A percentile compares a stretch with the other conserved stretches of the same genome.
phyloP scores from a whole-genome alignment of 495 filamentous ascomycete species.

The Daldinia childiae region DNA sequence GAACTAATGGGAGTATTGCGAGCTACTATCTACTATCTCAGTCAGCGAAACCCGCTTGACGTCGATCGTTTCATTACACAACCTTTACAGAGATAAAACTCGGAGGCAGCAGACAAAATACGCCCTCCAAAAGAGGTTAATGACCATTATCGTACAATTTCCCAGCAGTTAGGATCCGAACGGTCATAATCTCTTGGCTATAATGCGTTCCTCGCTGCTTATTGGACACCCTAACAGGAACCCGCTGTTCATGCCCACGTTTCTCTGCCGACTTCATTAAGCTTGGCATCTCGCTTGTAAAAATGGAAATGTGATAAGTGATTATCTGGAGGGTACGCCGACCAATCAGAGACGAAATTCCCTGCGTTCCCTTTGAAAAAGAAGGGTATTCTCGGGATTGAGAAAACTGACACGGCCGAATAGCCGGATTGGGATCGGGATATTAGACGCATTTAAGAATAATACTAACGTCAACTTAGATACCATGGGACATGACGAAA shows the following conservation, averaged over 20 bases:
- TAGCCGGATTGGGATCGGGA: conserved; percentile 41
- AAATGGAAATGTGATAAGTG: conserved; percentile 43
- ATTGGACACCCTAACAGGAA: conserved; percentile 38
- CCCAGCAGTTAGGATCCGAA: conserved; percentile 41
- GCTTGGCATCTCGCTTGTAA: conserved; percentile 42
- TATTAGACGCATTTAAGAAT: conserved; percentile 31
- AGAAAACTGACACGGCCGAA: conserved; percentile 24
- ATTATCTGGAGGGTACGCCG: conserved; percentile 10
- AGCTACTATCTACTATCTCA: conserved; percentile 7
- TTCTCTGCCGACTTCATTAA: conserved; percentile 38
- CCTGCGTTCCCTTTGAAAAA: conserved; percentile 4
- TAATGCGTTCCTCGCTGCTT: conserved; percentile 24
- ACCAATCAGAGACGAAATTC: conserved; percentile 29
- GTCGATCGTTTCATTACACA: conserved; percentile 26
- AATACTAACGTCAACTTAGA: conserved; percentile 29
- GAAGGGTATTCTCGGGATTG: conserved; percentile 36
- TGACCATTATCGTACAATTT: conserved; percentile 34
- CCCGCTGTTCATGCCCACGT: conserved; percentile 41
- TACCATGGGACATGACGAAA: conserved; percentile 37
- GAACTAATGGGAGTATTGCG: background rate
- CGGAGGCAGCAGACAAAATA: conserved; percentile 18
- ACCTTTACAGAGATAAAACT: conserved; percentile 25
- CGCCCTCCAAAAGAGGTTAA: conserved; percentile 30
- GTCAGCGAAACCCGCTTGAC: conserved; percentile 19
- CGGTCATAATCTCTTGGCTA: conserved; percentile 34